Evolutionary conservation across 2,329 filamentous ascomycete species (phyloP).

Genomic region (Grosmannia clavigera): DNA sequence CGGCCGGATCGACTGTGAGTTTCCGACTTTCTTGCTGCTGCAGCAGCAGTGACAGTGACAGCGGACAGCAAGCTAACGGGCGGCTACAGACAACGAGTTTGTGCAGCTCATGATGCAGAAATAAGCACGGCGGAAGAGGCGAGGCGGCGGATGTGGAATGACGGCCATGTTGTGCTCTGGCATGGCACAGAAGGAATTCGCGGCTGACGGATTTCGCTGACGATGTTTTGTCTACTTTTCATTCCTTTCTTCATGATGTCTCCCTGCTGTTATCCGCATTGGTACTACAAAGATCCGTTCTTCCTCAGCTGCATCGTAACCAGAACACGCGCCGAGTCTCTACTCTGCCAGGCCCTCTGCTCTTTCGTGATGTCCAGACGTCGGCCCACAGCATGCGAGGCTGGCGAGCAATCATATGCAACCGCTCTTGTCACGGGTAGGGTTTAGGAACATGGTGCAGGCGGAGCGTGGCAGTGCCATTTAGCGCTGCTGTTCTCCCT

Average conservation of each 20-base stretch:
- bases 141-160: neutral
- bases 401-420: neutral
- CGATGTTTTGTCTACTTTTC: neutral
- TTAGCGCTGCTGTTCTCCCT: conserved; percentile 9
- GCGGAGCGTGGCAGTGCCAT: conserved; percentile 16
- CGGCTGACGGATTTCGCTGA: neutral
- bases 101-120: conserved; percentile 96
- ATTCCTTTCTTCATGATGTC: conserved; percentile 7
- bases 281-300: neutral
- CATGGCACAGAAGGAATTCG: conserved; percentile 5
- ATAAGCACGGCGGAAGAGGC: conserved; percentile 31
- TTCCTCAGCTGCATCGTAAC: neutral
- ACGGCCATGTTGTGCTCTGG: conserved; percentile 1
- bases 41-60: too few relatives aligned
- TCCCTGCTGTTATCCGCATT: neutral
- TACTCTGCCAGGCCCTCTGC: neutral
- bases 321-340: neutral
- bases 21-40: too few relatives aligned
- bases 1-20: conserved; percentile 75
- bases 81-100: conserved; percentile 72
- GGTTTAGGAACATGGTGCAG: neutral
- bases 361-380: neutral
- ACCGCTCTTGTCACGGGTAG: neutral
- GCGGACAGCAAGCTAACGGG: neutral
- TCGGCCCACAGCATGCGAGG: conserved; percentile 11